Percentiles rank a stretch among this genome's conserved stretches.
phyloP scores from a whole-genome alignment of 2,329 filamentous ascomycete species.

The Trichoderma lentiforme region DNA sequence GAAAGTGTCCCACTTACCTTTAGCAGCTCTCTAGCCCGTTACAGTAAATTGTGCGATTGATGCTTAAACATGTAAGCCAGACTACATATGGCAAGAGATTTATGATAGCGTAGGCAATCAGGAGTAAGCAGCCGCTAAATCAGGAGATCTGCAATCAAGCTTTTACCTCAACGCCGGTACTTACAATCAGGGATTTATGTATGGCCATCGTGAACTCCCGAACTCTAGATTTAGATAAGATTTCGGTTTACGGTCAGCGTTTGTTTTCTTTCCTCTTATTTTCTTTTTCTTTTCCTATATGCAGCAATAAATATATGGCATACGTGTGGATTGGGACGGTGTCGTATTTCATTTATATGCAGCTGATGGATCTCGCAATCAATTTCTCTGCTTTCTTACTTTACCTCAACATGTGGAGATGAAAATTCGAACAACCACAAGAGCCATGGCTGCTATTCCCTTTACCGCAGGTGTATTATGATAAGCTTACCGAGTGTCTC shows the following conservation, averaged over 20 bases:
- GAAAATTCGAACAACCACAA: background rate
- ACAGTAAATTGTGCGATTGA: background rate
- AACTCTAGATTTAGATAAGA: background rate
- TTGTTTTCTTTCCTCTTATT: background rate
- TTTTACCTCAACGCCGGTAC: background rate
- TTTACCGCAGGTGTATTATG: background rate
- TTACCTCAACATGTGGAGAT: background rate
- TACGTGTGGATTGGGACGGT: background rate
- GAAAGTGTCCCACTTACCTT: background rate
- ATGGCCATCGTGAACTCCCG: background rate
- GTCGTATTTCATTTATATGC: background rate
- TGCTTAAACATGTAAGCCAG: background rate
- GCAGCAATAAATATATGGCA: background rate
- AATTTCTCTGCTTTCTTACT: background rate
- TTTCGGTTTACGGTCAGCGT: background rate
- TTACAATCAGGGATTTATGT: background rate
- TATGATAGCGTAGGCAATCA: background rate
- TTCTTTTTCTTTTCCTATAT: background rate
- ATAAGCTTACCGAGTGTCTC: background rate
- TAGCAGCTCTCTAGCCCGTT: background rate
- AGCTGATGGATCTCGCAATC: background rate
- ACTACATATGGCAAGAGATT: background rate
- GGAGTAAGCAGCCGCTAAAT: background rate
- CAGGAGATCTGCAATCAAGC: background rate
- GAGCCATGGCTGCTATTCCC: too few species aligned